phyloP scores from a whole-genome alignment of 495 filamentous ascomycete species.

The Penicillium arizonense region DNA sequence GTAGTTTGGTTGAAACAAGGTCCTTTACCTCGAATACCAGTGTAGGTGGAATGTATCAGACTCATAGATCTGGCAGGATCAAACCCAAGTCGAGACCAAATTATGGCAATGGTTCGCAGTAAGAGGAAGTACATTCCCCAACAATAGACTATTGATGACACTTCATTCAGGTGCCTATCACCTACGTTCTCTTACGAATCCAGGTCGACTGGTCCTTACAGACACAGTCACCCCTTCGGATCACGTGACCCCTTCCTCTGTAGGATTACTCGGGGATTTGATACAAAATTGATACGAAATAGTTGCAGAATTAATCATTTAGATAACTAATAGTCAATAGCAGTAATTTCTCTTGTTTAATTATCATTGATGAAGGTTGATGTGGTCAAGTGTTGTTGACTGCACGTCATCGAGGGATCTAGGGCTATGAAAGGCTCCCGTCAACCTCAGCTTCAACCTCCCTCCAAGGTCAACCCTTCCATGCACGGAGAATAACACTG shows the following conservation, averaged over 20 bases:
- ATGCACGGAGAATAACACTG: conserved; percentile 2
- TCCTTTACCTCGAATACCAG: too few species aligned
- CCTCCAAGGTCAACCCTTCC: conserved; percentile 5
- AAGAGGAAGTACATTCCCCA: neutral
- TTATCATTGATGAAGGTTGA: neutral
- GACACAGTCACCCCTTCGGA: conserved; percentile 1
- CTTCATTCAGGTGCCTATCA: conserved; percentile 8
- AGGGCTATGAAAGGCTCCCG: conserved; percentile 1
- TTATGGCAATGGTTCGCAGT: neutral
- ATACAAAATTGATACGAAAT: neutral
- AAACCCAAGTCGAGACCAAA: too few species aligned
- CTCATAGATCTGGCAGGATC: too few species aligned
- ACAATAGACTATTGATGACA: neutral
- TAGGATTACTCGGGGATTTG: neutral
- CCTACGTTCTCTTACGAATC: conserved; percentile 1
- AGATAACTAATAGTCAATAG: neutral
- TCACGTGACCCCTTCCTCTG: neutral
- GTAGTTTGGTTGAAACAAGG: too few species aligned
- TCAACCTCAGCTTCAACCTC: neutral
- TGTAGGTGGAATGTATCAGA: too few species aligned
- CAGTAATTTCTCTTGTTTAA: neutral
- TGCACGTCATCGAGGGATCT: conserved; percentile 26
- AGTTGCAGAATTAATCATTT: neutral
- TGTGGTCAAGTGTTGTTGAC: conserved; percentile 1
- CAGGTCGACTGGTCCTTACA: conserved; percentile 3